A percentile compares a stretch with the other conserved stretches of the same genome.
Evolutionary conservation across 768 basidiomycete species (phyloP).

Genomic region (Suillus weaverae): DNA sequence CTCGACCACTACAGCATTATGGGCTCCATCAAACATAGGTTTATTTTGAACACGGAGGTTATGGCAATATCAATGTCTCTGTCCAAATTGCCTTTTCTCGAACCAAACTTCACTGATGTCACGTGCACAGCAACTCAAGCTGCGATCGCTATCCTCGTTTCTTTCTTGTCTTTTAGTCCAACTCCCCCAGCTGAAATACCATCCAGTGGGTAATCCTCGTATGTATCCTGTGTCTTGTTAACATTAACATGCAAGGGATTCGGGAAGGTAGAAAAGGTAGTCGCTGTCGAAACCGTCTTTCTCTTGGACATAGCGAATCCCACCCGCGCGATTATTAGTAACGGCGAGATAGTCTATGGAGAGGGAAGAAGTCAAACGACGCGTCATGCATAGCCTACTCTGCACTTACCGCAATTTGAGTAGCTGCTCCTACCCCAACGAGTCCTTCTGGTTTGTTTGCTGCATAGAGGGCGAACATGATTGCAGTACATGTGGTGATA

Average conservation of each 20-base stretch:
- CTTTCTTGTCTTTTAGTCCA: background rate
- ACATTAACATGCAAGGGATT: background rate
- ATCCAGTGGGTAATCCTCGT: background rate
- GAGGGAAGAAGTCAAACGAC: no score
- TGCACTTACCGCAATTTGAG: slow-evolving; percentile 19
- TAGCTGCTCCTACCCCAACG: slow-evolving; percentile 13
- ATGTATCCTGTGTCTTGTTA: background rate
- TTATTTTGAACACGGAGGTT: background rate
- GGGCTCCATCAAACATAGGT: background rate
- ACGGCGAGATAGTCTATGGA: slow-evolving; percentile 18
- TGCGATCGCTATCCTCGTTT: background rate
- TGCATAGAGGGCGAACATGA: slow-evolving; percentile 15
- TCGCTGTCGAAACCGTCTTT: background rate
- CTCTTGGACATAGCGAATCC: slow-evolving; percentile 11
- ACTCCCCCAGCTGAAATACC: background rate
- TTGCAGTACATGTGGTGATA: slow-evolving; percentile 9
- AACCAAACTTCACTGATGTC: no score
- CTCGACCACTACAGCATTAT: background rate
- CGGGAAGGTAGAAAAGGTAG: background rate
- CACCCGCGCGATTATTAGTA: slow-evolving; percentile 19
- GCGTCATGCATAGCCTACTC: background rate
- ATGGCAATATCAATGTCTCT: background rate
- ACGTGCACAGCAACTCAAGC: background rate
- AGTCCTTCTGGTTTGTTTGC: background rate
- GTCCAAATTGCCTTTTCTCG: background rate